Base-by-base conservation (phyloP, 495 filamentous ascomycete genomes). In the Penicillium soppii region DNA sequence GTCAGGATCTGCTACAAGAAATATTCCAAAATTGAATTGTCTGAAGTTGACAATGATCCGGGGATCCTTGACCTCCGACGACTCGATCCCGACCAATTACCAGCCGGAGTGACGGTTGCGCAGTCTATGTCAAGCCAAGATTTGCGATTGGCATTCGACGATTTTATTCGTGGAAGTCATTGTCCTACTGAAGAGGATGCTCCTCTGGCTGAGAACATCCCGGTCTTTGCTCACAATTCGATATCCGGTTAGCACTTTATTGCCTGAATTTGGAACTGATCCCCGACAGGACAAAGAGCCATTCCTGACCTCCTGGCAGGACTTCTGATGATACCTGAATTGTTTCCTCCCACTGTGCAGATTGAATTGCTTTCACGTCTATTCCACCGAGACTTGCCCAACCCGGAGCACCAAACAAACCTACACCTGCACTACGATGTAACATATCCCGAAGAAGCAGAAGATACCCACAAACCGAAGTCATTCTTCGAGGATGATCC, bases 381-480 rank as follows among this genome's bases (percentile, higher is more conserved):
- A 56, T 72, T 96, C 25, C 90, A 95, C 65, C 82, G 87, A 30
- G 88, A 95, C 66, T 80, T 97, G 12, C 86, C 86, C 46, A 78
- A 87, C 57, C 81, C 84, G 6, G 50, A 64, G 10, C 88, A 97
- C 64, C 78, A 86, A 58, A 96, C 92, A 49, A 97, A 97, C 70
- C 67, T 96, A 12, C 89, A 96, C 67, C 71, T 88, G 2, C 90
- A 95, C 69, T 88, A 91, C 66, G 62, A 86, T 36, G 71, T 97
- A 8, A 81, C 84, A 2, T 95, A 95, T 59, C 81, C 84, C 2
- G 45, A 57, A 22, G 22, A 62, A 15, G 20, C 33, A 15, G 46
- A 53, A 6, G 58, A 62, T 8, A 25, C 21, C 13, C 32, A 25
- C 10, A 42, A 35, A n/a, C 27, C 43, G n/a, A 21, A 42, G 15